Conservation (phyloP, 805 yeast species). For the Hanseniaspora nectarophila region DNA sequence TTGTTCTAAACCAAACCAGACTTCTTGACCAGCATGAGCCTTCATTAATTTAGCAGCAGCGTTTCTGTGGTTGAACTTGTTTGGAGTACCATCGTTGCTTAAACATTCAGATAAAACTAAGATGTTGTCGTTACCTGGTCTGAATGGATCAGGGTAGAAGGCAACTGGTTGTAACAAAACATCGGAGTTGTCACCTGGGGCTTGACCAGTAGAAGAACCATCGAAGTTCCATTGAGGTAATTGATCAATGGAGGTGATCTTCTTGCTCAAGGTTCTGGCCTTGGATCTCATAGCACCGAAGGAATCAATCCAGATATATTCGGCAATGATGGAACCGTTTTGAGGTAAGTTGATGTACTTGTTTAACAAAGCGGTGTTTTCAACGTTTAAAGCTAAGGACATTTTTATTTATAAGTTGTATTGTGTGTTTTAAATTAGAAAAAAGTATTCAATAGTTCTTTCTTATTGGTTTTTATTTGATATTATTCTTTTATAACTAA, state of each 20-base stretch:
- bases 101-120: slow-evolving; percentile 92
- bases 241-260: slow-evolving; percentile 63
- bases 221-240: slow-evolving; percentile 99
- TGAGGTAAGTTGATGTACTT: slow-evolving; percentile 79
- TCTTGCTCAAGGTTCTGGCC: slow-evolving; percentile 71
- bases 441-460: neutral
- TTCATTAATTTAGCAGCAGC: slow-evolving; percentile 90
- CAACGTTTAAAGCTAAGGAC: slow-evolving; percentile 24
- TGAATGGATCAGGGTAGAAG: slow-evolving; percentile 90
- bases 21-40: slow-evolving; percentile 71
- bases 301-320: slow-evolving; percentile 96
- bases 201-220: slow-evolving; percentile 97
- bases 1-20: slow-evolving; percentile 98
- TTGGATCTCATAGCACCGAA: slow-evolving; percentile 84
- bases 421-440: neutral
- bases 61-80: slow-evolving; percentile 95
- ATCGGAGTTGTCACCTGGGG: slow-evolving; percentile 96
- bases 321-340: slow-evolving; percentile 80
- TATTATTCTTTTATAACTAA: neutral
- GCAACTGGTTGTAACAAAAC: slow-evolving; percentile 92
- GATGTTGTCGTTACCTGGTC: slow-evolving; percentile 85
- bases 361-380: slow-evolving; percentile 66
- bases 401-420: slow-evolving; percentile 5
- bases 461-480: neutral
- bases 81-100: slow-evolving; percentile 98